These are phyloP conservation scores for Diospyros lotus DNA, from an alignment of 148 eudicot species.

Conservation along the genomic window DNA sequence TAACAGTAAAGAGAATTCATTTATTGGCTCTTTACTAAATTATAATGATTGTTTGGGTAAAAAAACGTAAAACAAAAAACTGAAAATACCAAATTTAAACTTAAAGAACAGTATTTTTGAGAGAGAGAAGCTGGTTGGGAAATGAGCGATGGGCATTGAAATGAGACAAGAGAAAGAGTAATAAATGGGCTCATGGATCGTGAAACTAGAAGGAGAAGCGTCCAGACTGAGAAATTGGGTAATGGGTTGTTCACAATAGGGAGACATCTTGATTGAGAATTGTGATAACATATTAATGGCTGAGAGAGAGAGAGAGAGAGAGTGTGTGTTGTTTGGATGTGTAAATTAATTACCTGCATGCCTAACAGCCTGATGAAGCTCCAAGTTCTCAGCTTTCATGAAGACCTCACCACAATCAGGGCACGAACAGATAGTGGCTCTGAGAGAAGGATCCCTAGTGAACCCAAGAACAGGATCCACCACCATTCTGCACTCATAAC, in stretches of 20 bases:
- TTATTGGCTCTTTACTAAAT: no score
- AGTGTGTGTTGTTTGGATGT: not conserved
- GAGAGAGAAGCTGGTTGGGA: not conserved
- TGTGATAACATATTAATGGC: not conserved
- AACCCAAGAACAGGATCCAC: conserved; percentile 79
- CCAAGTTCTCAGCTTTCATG: conserved; percentile 74
- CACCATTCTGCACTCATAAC: conserved; percentile 88
- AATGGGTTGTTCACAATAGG: no score
- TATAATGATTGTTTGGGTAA: no score
- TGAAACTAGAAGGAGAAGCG: no score
- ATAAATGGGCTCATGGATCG: no score
- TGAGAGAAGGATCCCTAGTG: conserved; percentile 73
- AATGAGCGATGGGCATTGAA: not conserved
- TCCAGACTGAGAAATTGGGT: no score
- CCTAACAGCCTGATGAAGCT: conserved; percentile 80
- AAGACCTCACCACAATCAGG: conserved; percentile 83
- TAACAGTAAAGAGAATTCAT: no score
- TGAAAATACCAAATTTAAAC: no score
- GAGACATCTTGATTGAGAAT: no score
- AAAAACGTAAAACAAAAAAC: not conserved
- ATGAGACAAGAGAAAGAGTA: not conserved
- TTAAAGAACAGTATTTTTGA: not conserved
- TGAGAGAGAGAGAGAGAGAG: not conserved
- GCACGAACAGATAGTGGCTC: conserved; percentile 63
- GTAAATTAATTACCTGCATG: conserved; percentile 66